phyloP scores from a whole-genome alignment of 768 basidiomycete species.

The Agaricus sinodeliciosus region DNA sequence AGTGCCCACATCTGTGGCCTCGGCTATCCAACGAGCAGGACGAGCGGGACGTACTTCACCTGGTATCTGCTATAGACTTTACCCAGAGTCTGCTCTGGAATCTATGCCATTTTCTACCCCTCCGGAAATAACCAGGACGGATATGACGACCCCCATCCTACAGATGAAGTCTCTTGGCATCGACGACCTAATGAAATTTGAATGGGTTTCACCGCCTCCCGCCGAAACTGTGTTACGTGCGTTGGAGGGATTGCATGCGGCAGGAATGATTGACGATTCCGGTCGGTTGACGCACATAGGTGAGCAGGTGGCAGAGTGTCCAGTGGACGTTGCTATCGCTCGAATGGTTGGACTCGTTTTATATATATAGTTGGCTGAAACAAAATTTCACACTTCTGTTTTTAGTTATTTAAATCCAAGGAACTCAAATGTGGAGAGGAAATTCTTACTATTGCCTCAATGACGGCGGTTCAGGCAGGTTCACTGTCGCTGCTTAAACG shows the following conservation, averaged over 20 bases:
- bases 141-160: conserved; percentile 86
- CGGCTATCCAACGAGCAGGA: conserved; percentile 89
- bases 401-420: conserved; percentile 79
- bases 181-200: conserved; percentile 92
- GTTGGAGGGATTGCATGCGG: conserved; percentile 71
- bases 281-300: conserved; percentile 74
- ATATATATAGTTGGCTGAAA: not conserved
- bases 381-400: not conserved
- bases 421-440: conserved; percentile 91
- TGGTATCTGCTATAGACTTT: conserved; percentile 90
- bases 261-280: conserved; percentile 81
- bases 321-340: conserved; percentile 89
- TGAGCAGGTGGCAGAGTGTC: conserved; percentile 86
- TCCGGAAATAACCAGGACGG: conserved; percentile 87
- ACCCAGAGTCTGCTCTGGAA: conserved; percentile 56
- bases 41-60: conserved; percentile 91
- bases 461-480: conserved; percentile 83
- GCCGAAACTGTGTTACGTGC: conserved; percentile 81
- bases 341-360: conserved; percentile 62
- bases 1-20: conserved; percentile 81
- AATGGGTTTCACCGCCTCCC: conserved; percentile 89
- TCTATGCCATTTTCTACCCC: conserved; percentile 64
- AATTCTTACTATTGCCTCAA: conserved; percentile 91
- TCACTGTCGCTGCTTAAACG: not conserved
- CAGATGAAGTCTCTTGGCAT: conserved; percentile 95